Base-by-base conservation (phyloP, 495 filamentous ascomycete species). In the Clohesyomyces aquaticus region DNA sequence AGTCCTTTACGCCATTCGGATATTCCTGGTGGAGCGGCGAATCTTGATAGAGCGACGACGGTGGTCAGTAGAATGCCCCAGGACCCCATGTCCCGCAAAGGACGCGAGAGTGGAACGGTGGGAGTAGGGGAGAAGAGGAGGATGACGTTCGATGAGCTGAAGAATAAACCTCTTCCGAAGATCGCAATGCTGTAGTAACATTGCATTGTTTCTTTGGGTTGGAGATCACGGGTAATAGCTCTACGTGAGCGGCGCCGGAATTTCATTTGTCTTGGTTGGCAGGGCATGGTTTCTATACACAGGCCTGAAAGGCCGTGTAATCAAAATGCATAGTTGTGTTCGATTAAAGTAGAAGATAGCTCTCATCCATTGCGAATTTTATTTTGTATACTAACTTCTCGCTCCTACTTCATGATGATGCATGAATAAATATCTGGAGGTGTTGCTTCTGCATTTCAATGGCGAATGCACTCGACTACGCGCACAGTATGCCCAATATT, bases 151-250 rank as follows among this genome's bases (percentile, higher is more conserved):
- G 63, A 66, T 1, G 63, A 66, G 25, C 32, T 60, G 25, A 66
- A 66, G 46, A 66, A 66, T 25, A 66, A 66, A 41, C 63, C 63
- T 23, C 52, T 66, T 21, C 58, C 58, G 22, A 38, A 32, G 51
- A 66, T 66, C 29, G 63, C 63, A 23, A 50, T 45, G 26, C 28
- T 66, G 43, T 66, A 55, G 29, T 55, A 14, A 12, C 22, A 22
- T n/a, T 32, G 47, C 8, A 50, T 9, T 2, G 14, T 26, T 50
- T 14, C 6, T 38, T 38, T 38, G 14, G 6, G 6, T 38, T 6
- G 6, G 6, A 38, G 6, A 14, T 6, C 32, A 38, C 32, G 32
- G n/a, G n/a, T n/a, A n/a, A 38, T 38, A 38, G 14, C 14, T 6
- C 32, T 38, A 38, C 32, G 14, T n/a, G 14, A 6, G 32, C 32